Evolutionary conservation across 2,329 filamentous ascomycete species (phyloP).

Genomic region (Curvularia lunata): DNA sequence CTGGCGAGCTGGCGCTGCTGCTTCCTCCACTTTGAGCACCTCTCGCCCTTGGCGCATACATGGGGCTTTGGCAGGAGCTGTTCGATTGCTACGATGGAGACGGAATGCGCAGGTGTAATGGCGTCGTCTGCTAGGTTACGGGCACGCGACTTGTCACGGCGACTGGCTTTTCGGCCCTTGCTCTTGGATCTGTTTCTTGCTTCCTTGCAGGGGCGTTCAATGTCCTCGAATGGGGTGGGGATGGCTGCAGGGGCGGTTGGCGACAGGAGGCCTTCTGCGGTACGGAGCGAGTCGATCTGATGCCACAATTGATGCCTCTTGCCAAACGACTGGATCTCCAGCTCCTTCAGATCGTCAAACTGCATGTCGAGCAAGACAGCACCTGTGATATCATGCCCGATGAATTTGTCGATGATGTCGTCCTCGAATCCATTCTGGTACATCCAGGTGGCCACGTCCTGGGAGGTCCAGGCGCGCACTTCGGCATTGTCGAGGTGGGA

Average conservation of each 20-base stretch:
- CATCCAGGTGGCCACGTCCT: slow-evolving; percentile 87
- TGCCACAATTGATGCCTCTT: slow-evolving; percentile 81
- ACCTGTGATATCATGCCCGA: slow-evolving; percentile 91
- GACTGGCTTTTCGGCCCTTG: slow-evolving; percentile 41
- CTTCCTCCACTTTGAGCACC: slow-evolving; percentile 80
- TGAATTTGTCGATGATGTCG: slow-evolving; percentile 79
- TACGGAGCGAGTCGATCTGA: slow-evolving; percentile 73
- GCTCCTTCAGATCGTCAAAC: slow-evolving; percentile 83
- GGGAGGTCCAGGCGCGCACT: slow-evolving; percentile 72
- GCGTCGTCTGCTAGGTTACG: slow-evolving; percentile 61
- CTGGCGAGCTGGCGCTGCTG: slow-evolving; percentile 78
- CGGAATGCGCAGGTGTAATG: slow-evolving; percentile 80
- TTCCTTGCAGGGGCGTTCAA: slow-evolving; percentile 53
- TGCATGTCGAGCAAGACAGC: slow-evolving; percentile 87
- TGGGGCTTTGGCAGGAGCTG: slow-evolving; percentile 86
- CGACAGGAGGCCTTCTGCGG: slow-evolving; percentile 50
- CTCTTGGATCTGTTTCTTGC: slow-evolving; percentile 45
- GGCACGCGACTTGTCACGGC: slow-evolving; percentile 43
- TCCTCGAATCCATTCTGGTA: slow-evolving; percentile 79
- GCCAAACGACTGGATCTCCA: slow-evolving; percentile 81
- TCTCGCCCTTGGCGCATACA: slow-evolving; percentile 83
- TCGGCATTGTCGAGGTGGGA: slow-evolving; percentile 65
- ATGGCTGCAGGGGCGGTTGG: slow-evolving; percentile 53
- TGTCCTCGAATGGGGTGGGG: slow-evolving; percentile 58
- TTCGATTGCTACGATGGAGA: slow-evolving; percentile 91